These are phyloP conservation scores for Pythium chondricola DNA, from an alignment of 352 stramenopile genomes.

Conservation along the genomic window DNA sequence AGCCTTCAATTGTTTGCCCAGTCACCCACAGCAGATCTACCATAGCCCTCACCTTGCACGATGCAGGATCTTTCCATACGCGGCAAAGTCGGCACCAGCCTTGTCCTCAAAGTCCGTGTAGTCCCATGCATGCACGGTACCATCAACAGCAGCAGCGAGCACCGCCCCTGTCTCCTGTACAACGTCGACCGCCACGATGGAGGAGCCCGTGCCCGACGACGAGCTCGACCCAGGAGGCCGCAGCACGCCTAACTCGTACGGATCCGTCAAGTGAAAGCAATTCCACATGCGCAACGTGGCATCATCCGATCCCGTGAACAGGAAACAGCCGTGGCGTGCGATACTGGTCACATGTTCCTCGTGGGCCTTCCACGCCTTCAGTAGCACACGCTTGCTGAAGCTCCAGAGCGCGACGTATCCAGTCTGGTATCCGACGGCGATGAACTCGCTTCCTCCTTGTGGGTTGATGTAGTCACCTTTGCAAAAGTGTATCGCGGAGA, in stretches of 20 bases:
- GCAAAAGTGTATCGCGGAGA: conserved; percentile 48
- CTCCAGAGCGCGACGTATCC: conserved; percentile 58
- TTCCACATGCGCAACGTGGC: conserved; percentile 64
- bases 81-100: conserved; percentile 27
- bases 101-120: conserved; percentile 36
- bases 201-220: conserved; percentile 30
- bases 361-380: conserved; percentile 50
- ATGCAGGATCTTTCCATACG: conserved; percentile 40
- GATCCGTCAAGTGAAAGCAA: conserved; percentile 27
- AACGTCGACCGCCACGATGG: conserved; percentile 52
- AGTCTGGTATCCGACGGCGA: conserved; percentile 44
- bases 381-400: conserved; percentile 33
- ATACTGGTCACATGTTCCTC: conserved; percentile 43
- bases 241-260: conserved; percentile 55
- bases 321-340: conserved; percentile 54
- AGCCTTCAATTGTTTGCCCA: too few species aligned
- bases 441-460: conserved; percentile 37
- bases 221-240: conserved; percentile 25
- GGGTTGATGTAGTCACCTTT: conserved; percentile 34
- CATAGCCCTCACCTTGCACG: conserved; percentile 26
- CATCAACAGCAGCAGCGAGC: conserved; percentile 42
- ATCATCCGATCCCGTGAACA: conserved; percentile 78
- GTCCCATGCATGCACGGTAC: conserved; percentile 55
- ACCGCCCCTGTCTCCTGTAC: conserved; percentile 29
- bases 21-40: too few species aligned